Conservation (phyloP, 352 stramenopile genomes). For the Pythium angustatum region DNA sequence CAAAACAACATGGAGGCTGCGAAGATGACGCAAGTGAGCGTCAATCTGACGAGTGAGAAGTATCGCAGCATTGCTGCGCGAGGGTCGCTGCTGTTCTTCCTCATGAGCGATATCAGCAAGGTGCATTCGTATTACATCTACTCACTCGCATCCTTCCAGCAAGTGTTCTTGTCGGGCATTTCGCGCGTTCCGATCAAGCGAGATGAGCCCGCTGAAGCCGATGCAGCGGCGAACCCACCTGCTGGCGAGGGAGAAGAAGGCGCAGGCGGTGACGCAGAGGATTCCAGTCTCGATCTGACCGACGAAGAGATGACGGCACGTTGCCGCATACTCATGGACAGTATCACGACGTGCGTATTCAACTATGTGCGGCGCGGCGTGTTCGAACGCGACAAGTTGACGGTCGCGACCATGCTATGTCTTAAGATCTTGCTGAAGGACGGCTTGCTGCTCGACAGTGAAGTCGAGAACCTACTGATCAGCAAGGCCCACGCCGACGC, state of each 20-base stretch:
- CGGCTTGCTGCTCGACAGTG: conserved; percentile 69
- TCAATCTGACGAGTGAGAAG: conserved; percentile 94
- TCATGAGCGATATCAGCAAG: conserved; percentile 97
- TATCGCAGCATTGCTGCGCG: conserved; percentile 94
- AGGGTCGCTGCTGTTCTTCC: conserved; percentile 94
- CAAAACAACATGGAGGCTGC: conserved; percentile 93
- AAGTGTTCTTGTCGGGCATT: conserved; percentile 95
- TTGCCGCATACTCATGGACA: conserved; percentile 87
- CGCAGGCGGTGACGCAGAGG: conserved; percentile 28
- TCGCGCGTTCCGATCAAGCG: conserved; percentile 81
- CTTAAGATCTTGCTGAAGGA: conserved; percentile 94
- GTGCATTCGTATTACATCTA: conserved; percentile 98
- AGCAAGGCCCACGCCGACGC: conserved; percentile 85
- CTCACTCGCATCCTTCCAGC: conserved; percentile 94
- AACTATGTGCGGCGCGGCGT: conserved; percentile 95
- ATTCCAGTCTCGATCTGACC: conserved; percentile 59
- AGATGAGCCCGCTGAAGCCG: conserved; percentile 46
- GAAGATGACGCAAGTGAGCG: conserved; percentile 91
- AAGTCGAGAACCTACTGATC: conserved; percentile 93
- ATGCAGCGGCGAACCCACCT: conserved; percentile 12
- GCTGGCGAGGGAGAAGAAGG: conserved; percentile 33
- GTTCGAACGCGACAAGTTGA: conserved; percentile 96
- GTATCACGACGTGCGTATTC: conserved; percentile 95
- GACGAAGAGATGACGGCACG: conserved; percentile 90
- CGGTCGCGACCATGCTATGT: conserved; percentile 92